A percentile compares a stretch with the other conserved stretches of the same genome.
Conservation (phyloP, 768 basidiomycete species). For the Lactifluus volemus region DNA sequence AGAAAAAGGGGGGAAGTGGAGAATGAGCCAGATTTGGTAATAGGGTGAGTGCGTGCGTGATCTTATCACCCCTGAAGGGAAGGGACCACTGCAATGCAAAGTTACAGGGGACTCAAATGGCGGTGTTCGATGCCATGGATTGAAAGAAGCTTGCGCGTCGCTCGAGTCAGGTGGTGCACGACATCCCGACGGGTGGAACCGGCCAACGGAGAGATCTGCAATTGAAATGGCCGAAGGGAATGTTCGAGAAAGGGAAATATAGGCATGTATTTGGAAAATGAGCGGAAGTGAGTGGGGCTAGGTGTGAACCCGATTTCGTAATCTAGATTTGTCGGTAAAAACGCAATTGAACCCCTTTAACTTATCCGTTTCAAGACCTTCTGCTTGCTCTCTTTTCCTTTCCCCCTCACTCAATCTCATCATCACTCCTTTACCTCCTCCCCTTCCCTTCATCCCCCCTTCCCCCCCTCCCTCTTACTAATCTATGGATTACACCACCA, state of each 20-base stretch:
- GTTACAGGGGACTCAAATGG: no score
- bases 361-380: neutral
- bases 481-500: conserved; percentile 43
- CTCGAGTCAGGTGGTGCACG: neutral
- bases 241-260: neutral
- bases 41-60: no score
- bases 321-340: neutral
- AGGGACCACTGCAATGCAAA: no score
- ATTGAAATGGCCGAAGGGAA: neutral
- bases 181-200: neutral
- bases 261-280: no score
- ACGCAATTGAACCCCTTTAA: neutral
- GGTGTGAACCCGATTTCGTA: neutral
- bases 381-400: no score
- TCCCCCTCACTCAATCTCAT: no score
- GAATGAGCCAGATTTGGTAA: no score
- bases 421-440: neutral
- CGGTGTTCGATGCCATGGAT: no score
- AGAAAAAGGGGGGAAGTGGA: no score
- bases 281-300: neutral
- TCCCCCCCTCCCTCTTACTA: neutral
- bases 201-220: neutral
- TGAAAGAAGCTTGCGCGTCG: neutral
- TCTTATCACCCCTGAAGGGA: no score
- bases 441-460: neutral